Percentiles rank a stretch among this genome's conserved stretches.
Conservation (phyloP, 2,329 filamentous ascomycete species). For the Gremmenia infestans region DNA sequence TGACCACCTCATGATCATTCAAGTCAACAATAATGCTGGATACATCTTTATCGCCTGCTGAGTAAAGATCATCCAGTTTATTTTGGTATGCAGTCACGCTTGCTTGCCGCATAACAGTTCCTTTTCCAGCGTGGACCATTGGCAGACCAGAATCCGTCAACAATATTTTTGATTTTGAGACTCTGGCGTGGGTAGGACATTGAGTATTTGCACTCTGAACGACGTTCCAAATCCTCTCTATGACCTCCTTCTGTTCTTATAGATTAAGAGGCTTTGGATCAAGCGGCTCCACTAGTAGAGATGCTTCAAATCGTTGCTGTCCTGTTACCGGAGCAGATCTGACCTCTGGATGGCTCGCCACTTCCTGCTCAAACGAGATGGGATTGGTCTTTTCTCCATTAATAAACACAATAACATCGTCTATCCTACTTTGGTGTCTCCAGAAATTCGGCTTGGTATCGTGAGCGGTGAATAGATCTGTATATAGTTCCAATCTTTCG, state of each 20-base stretch:
- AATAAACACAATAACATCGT: not conserved
- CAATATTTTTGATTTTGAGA: slow-evolving; percentile 28
- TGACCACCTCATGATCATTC: no score
- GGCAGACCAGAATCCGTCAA: slow-evolving; percentile 32
- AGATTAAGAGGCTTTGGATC: not conserved
- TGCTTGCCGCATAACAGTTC: slow-evolving; percentile 33
- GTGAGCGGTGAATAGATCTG: not conserved
- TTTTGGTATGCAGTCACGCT: slow-evolving; percentile 30
- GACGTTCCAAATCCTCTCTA: slow-evolving; percentile 27
- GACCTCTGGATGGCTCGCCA: slow-evolving; percentile 34
- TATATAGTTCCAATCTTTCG: slow-evolving; percentile 5
- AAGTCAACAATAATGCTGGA: no score
- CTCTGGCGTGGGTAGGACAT: slow-evolving; percentile 28
- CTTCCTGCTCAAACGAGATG: slow-evolving; percentile 33
- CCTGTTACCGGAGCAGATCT: slow-evolving; percentile 33
- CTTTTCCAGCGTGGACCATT: slow-evolving; percentile 34
- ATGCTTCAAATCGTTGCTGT: slow-evolving; percentile 31
- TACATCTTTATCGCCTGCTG: not conserved
- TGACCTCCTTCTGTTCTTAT: not conserved
- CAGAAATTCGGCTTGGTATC: not conserved
- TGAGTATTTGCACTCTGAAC: slow-evolving; percentile 30
- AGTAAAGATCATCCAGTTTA: slow-evolving; percentile 34
- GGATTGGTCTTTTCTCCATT: slow-evolving; percentile 32
- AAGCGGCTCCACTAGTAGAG: slow-evolving; percentile 33
- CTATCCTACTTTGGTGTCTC: slow-evolving; percentile 31